Percentiles rank a stretch among this genome's conserved stretches.
Evolutionary conservation across 2,329 filamentous ascomycete species (phyloP).

Genomic region (Fusarium paranaense): DNA sequence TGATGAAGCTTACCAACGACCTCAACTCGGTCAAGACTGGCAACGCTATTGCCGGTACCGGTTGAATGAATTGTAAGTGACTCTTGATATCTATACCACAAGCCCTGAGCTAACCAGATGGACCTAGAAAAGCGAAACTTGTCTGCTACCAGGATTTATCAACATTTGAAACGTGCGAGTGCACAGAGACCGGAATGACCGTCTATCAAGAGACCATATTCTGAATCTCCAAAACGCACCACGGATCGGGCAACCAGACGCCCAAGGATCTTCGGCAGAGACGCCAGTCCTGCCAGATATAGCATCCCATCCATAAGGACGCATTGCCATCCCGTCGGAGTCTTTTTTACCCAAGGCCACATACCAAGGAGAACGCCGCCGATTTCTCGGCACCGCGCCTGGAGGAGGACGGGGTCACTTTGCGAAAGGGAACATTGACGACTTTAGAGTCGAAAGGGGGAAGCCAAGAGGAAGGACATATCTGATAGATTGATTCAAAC

Average conservation of each 20-base stretch:
- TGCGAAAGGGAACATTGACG: slow-evolving; percentile 18
- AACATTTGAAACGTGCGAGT: slow-evolving; percentile 39
- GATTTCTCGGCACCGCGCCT: slow-evolving; percentile 17
- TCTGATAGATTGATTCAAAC: slow-evolving; percentile 23
- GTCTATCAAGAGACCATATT: slow-evolving; percentile 40
- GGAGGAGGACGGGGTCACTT: slow-evolving; percentile 28
- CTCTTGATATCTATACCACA: too few relatives aligned
- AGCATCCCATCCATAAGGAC: slow-evolving; percentile 30
- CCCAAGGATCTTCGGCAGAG: slow-evolving; percentile 36
- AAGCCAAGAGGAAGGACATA: slow-evolving; percentile 11
- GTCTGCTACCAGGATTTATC: slow-evolving; percentile 42
- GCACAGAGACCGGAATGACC: slow-evolving; percentile 36
- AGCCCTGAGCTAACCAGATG: slow-evolving; percentile 15
- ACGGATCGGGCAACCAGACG: slow-evolving; percentile 28
- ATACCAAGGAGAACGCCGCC: slow-evolving; percentile 31
- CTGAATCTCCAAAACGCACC: slow-evolving; percentile 36
- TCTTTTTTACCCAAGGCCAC: slow-evolving; percentile 24
- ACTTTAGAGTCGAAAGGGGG: slow-evolving; percentile 29
- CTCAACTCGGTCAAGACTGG: slow-evolving; percentile 42
- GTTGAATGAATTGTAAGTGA: slow-evolving; percentile 46
- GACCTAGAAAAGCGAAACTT: slow-evolving; percentile 26
- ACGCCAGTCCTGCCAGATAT: slow-evolving; percentile 29
- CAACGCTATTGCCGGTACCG: slow-evolving; percentile 44
- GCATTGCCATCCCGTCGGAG: slow-evolving; percentile 34
- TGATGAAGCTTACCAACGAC: slow-evolving; percentile 62